Conservation (phyloP, 495 filamentous ascomycete genomes). For the Annulohypoxylon nitens region DNA sequence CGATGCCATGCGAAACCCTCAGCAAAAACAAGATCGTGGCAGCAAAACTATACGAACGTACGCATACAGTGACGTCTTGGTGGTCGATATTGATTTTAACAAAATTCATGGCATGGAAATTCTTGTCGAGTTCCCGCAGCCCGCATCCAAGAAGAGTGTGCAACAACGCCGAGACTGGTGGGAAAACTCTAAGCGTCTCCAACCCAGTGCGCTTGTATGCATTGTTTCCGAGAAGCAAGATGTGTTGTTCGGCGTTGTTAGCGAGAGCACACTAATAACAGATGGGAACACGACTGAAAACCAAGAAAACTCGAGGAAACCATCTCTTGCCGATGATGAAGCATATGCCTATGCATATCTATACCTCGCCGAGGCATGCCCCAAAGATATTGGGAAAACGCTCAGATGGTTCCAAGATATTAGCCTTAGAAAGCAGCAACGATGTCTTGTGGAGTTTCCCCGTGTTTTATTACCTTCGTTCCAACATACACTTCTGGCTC, state of each 20-base stretch:
- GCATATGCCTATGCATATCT: conserved; percentile 46
- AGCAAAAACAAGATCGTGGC: conserved; percentile 8
- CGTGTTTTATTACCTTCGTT: conserved; percentile 77
- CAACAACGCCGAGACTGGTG: conserved; percentile 70
- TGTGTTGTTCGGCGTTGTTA: conserved; percentile 69
- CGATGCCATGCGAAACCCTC: conserved; percentile 38
- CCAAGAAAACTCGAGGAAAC: conserved; percentile 16
- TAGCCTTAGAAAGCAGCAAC: conserved; percentile 32
- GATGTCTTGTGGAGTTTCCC: conserved; percentile 76
- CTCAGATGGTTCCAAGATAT: conserved; percentile 48
- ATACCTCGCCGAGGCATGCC: conserved; percentile 48
- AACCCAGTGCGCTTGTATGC: conserved; percentile 70
- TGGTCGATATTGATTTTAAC: conserved; percentile 60
- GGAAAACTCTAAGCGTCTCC: conserved; percentile 67
- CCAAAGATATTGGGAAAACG: conserved; percentile 50
- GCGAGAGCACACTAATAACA: conserved; percentile 51
- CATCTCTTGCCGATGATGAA: conserved; percentile 48
- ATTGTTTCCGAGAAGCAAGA: conserved; percentile 62
- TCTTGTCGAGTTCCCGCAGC: conserved; percentile 69
- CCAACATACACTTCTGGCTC: conserved; percentile 71
- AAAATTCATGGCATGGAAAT: conserved; percentile 66
- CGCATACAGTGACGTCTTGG: conserved; percentile 57
- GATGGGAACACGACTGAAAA: conserved; percentile 8
- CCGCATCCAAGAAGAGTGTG: conserved; percentile 47
- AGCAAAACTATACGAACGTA: conserved; percentile 48